phyloP scores from a whole-genome alignment of 129 eudicot genomes.

The Lactuca sativa region DNA sequence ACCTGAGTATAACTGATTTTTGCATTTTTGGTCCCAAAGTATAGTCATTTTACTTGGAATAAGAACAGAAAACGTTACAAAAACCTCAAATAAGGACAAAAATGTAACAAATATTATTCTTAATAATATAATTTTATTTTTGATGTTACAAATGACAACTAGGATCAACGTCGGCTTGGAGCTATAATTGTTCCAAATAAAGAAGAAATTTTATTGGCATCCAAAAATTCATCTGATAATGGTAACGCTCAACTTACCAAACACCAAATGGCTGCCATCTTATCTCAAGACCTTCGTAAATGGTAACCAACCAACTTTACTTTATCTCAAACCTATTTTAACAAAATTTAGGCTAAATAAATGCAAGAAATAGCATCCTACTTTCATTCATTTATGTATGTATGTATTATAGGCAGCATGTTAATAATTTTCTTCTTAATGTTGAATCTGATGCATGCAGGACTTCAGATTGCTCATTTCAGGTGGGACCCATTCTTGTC shows the following conservation, averaged over 20 bases:
- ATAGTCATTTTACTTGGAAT: too few relatives aligned
- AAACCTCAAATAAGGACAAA: too few relatives aligned
- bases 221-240: constrained; percentile 42
- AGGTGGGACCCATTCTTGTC: constrained; percentile 87
- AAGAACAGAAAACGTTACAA: too few relatives aligned
- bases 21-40: too few relatives aligned
- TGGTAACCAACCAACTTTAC: constrained; percentile 47
- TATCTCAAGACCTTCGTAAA: constrained; percentile 67
- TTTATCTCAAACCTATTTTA: neutral
- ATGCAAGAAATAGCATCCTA: too few relatives aligned
- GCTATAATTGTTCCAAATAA: constrained; percentile 95
- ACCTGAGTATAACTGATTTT: too few relatives aligned
- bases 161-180: constrained; percentile 98
- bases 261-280: constrained; percentile 45
- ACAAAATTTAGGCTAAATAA: too few relatives aligned
- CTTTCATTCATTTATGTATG: too few relatives aligned
- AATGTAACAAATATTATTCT: too few relatives aligned
- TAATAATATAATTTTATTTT: neutral
- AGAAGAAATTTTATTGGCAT: constrained; percentile 59
- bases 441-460: constrained; percentile 34
- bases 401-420: neutral
- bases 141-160: constrained; percentile 15
- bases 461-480: constrained; percentile 86
- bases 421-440: too few relatives aligned
- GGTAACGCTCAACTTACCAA: constrained; percentile 54